Percentiles rank a stretch among this genome's conserved stretches.
These are phyloP conservation scores for Musa itinerans DNA, from an alignment of 176 grass and related monocot species.

Conservation along the genomic window DNA sequence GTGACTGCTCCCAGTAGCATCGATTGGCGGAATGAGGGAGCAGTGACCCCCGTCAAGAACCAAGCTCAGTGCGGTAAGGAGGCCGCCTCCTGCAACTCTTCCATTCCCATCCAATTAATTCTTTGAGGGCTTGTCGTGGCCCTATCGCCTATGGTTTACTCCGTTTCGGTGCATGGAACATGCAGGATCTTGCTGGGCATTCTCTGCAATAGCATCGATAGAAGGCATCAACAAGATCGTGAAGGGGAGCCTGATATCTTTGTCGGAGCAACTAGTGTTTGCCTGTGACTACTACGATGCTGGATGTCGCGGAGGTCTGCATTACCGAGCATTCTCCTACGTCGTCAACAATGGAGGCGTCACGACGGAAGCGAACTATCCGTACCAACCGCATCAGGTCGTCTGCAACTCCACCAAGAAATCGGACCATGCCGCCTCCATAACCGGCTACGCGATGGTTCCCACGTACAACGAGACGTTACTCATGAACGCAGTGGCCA, in stretches of 20 bases:
- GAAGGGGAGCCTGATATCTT: slow-evolving; percentile 12
- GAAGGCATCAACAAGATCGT: slow-evolving; percentile 36
- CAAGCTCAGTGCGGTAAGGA: too few relatives aligned
- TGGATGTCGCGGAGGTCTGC: slow-evolving; percentile 27
- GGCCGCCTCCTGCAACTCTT: too few relatives aligned
- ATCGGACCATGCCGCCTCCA: neutral
- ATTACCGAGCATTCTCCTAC: slow-evolving; percentile 12
- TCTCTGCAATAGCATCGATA: slow-evolving; percentile 30
- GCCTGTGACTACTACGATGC: slow-evolving; percentile 36
- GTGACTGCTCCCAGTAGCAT: too few relatives aligned
- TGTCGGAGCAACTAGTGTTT: slow-evolving; percentile 47
- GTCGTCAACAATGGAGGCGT: slow-evolving; percentile 32
- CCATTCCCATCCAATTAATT: too few relatives aligned
- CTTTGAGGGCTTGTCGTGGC: too few relatives aligned
- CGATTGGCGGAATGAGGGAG: too few relatives aligned
- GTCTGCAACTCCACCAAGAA: too few relatives aligned
- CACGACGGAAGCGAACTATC: slow-evolving; percentile 18
- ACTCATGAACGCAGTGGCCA: slow-evolving; percentile 16
- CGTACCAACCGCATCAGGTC: slow-evolving; percentile 18
- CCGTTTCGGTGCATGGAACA: neutral
- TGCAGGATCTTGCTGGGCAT: slow-evolving; percentile 38
- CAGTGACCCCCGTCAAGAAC: too few relatives aligned
- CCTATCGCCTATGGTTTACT: too few relatives aligned
- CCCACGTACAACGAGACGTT: neutral
- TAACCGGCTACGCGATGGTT: slow-evolving; percentile 14